phyloP scores from a whole-genome alignment of 2,329 filamentous ascomycete genomes.

The Colletotrichum agaves region DNA sequence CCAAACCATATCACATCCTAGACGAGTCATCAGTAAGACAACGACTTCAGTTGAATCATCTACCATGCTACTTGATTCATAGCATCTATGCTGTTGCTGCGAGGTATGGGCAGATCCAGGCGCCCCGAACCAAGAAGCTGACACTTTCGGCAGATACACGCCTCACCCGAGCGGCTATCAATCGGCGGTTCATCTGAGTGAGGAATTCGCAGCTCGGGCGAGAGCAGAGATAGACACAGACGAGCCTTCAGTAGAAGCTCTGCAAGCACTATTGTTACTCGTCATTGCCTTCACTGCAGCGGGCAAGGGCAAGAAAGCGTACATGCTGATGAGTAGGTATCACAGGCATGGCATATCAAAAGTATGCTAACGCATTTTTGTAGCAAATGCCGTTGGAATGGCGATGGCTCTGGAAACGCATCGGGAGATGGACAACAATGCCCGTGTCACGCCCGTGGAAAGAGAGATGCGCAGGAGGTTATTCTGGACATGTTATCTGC shows the following conservation, averaged over 20 bases:
- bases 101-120: constrained; percentile 56
- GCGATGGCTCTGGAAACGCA: constrained; percentile 84
- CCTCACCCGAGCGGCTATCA: constrained; percentile 74
- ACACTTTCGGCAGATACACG: constrained; percentile 68
- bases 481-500: constrained; percentile 90
- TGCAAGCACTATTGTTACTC: constrained; percentile 81
- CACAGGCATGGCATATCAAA: neutral
- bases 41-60: constrained; percentile 73
- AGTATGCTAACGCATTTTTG: constrained; percentile 15
- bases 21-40: constrained; percentile 82
- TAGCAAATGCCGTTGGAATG: constrained; percentile 84
- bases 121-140: constrained; percentile 30
- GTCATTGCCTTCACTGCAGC: constrained; percentile 80
- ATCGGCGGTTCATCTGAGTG: constrained; percentile 73
- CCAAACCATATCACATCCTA: constrained; percentile 83
- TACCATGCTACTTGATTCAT: constrained; percentile 65
- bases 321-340: constrained; percentile 81
- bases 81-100: constrained; percentile 71
- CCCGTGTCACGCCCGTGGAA: constrained; percentile 73
- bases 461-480: constrained; percentile 81
- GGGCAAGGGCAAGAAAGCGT: constrained; percentile 85
- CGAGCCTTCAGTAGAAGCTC: constrained; percentile 80
- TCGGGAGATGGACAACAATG: constrained; percentile 74
- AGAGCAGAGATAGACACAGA: constrained; percentile 80
- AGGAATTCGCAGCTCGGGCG: constrained; percentile 78